phyloP scores from a whole-genome alignment of 805 yeast genomes.

The Candida adriatica region DNA sequence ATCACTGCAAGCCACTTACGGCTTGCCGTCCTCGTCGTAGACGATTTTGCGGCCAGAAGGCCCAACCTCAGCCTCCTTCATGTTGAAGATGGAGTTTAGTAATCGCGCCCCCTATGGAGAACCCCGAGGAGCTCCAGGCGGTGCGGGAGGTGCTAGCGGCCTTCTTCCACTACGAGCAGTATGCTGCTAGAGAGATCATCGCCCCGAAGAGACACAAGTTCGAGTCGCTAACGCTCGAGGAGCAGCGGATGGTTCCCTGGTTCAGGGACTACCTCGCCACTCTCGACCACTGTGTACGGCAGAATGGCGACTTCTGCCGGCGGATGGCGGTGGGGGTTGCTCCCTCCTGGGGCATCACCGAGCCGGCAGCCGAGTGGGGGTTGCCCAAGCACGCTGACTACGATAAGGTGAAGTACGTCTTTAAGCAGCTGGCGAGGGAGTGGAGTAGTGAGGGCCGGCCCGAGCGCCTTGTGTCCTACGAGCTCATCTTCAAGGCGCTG shows the following conservation, averaged over 20 bases:
- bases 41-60: constrained; percentile 61
- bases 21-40: constrained; percentile 87
- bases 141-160: constrained; percentile 16
- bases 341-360: constrained; percentile 41
- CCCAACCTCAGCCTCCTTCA: constrained; percentile 34
- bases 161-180: constrained; percentile 26
- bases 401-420: constrained; percentile 49
- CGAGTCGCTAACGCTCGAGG: constrained; percentile 31
- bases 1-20: constrained; percentile 45
- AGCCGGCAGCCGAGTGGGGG: constrained; percentile 35
- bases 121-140: constrained; percentile 10
- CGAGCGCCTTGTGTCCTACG: constrained; percentile 38
- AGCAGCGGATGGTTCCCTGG: constrained; percentile 43
- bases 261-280: constrained; percentile 34
- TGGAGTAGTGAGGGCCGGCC: constrained; percentile 48
- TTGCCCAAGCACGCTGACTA: constrained; percentile 35
- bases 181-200: constrained; percentile 28
- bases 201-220: constrained; percentile 29
- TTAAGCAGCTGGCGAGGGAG: constrained; percentile 54
- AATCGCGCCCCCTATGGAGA: too few relatives aligned
- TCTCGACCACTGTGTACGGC: constrained; percentile 35
- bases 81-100: too few relatives aligned
- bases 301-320: constrained; percentile 39
- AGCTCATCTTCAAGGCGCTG: constrained; percentile 27
- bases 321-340: constrained; percentile 38